phyloP scores from a whole-genome alignment of 2,329 filamentous ascomycete species.

The Trematosphaeria pertusa region DNA sequence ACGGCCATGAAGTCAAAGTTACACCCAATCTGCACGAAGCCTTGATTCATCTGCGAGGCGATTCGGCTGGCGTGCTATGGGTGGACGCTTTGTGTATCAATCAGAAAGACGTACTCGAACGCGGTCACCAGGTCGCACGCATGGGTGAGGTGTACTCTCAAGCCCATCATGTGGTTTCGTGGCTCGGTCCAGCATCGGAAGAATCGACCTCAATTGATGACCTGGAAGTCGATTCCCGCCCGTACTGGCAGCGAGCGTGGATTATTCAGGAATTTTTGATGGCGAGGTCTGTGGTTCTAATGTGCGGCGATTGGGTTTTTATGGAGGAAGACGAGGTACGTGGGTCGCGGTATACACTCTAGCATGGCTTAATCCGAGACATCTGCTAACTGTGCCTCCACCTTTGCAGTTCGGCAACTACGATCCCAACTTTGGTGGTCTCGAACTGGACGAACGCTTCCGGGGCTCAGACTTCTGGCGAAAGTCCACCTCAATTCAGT shows the following conservation, averaged over 20 bases:
- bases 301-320: neutral
- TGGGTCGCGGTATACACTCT: too few species aligned
- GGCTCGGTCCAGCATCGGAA: slow-evolving; percentile 5
- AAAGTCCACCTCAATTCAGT: too few species aligned
- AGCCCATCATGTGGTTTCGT: slow-evolving; percentile 6
- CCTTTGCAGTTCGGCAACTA: neutral
- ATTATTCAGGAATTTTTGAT: neutral
- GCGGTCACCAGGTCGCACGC: slow-evolving; percentile 10
- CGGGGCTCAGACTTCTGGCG: too few species aligned
- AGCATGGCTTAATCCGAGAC: too few species aligned
- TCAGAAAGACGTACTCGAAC: slow-evolving; percentile 13
- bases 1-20: neutral
- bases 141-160: slow-evolving; percentile 19
- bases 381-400: neutral
- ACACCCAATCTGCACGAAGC: neutral
- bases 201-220: neutral
- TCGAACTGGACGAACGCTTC: neutral
- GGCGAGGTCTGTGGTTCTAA: neutral
- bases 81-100: slow-evolving; percentile 17
- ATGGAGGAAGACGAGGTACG: too few species aligned
- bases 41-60: neutral
- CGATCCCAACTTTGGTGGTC: neutral
- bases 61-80: neutral
- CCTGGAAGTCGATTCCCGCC: neutral
- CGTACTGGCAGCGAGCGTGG: neutral